Evolutionary conservation across 2,329 filamentous ascomycete genomes (phyloP).

Genomic region (Colletotrichum siamense): DNA sequence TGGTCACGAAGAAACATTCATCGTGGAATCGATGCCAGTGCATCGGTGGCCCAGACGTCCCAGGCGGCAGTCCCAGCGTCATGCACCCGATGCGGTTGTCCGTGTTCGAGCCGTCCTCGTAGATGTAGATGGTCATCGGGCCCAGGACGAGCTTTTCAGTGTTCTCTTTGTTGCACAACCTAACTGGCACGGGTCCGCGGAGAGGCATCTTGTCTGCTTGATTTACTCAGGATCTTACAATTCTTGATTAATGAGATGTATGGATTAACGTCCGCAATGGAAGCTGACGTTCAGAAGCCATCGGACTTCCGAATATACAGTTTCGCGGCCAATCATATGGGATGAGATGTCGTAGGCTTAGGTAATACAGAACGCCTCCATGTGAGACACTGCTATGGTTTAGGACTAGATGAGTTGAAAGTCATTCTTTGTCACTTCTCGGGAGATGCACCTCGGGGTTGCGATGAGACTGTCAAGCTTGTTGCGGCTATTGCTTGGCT

Average conservation of each 20-base stretch:
- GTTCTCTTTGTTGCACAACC: conserved; percentile 32
- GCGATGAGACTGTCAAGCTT: neutral
- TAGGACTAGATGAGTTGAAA: neutral
- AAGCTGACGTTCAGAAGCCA: neutral
- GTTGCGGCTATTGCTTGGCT: neutral
- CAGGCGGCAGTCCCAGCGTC: conserved; percentile 34
- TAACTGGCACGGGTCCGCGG: conserved; percentile 34
- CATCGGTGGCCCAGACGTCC: conserved; percentile 38
- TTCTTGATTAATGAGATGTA: neutral
- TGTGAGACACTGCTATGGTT: neutral
- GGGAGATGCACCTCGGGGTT: neutral
- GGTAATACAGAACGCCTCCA: neutral
- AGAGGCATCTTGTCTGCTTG: conserved; percentile 31
- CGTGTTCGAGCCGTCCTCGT: conserved; percentile 38
- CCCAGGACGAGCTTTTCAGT: conserved; percentile 35
- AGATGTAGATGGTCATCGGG: conserved; percentile 37
- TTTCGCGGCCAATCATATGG: neutral
- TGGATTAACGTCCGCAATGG: neutral
- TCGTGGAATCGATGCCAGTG: conserved; percentile 44
- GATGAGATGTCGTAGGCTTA: neutral
- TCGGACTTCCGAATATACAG: neutral
- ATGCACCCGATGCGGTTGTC: conserved; percentile 38
- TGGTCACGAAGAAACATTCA: conserved; percentile 39
- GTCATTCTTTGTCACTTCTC: neutral
- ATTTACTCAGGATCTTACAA: neutral